Evolutionary conservation across 192 early-diverging fungal genomes (phyloP).

Genomic region (Backusella parvicylindrica): DNA sequence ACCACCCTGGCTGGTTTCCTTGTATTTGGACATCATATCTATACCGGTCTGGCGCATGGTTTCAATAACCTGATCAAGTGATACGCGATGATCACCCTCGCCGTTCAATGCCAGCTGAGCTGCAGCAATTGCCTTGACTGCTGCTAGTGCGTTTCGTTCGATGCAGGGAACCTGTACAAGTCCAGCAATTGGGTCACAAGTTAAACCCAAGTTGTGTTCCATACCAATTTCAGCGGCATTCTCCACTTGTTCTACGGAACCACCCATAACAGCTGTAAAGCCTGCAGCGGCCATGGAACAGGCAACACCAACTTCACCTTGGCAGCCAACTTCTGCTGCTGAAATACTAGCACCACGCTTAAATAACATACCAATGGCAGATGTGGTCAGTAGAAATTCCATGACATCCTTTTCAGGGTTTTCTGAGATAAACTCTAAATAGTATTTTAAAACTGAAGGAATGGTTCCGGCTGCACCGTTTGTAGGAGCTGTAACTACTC

Average conservation of each 20-base stretch:
- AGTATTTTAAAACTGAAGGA: constrained; percentile 92
- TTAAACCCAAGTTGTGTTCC: constrained; percentile 83
- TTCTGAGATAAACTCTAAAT: constrained; percentile 89
- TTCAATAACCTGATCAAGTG: constrained; percentile 93
- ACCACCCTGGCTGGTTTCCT: constrained; percentile 93
- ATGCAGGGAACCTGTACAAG: constrained; percentile 97
- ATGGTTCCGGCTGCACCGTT: constrained; percentile 95
- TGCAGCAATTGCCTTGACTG: constrained; percentile 94
- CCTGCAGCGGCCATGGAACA: constrained; percentile 96
- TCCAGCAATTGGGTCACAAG: constrained; percentile 88
- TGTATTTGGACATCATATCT: constrained; percentile 95
- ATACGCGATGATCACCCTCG: constrained; percentile 86
- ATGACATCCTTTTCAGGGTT: constrained; percentile 81
- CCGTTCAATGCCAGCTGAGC: constrained; percentile 93
- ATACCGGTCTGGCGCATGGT: constrained; percentile 91
- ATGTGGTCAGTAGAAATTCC: constrained; percentile 89
- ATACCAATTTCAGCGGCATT: constrained; percentile 98
- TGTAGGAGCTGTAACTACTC: constrained; percentile 92
- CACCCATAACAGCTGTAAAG: constrained; percentile 96
- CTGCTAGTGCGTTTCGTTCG: constrained; percentile 90
- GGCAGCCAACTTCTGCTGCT: constrained; percentile 95
- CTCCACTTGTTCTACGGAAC: constrained; percentile 83
- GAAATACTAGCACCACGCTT: constrained; percentile 93
- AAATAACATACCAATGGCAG: constrained; percentile 97
- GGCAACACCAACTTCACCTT: constrained; percentile 96